Percentiles rank a stretch among this genome's conserved stretches.
Evolutionary conservation across 2,329 filamentous ascomycete species (phyloP).

Genomic region (Nigrospora sphaerica): DNA sequence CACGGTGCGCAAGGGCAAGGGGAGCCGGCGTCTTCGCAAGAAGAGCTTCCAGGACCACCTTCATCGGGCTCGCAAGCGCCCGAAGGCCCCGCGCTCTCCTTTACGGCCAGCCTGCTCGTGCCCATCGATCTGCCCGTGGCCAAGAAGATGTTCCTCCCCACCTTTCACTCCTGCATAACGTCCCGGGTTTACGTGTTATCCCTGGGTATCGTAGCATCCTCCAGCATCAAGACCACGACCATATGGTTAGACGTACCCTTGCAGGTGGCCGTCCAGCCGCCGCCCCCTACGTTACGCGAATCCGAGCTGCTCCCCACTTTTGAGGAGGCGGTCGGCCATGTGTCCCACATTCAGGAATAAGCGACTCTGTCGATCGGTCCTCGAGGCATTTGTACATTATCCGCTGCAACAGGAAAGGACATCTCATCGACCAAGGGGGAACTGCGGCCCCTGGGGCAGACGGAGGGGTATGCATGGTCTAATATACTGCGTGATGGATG

Average conservation of each 20-base stretch:
- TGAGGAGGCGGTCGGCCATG: constrained; percentile 37
- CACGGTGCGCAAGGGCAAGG: constrained; percentile 27
- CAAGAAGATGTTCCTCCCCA: constrained; percentile 45
- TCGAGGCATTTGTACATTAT: neutral
- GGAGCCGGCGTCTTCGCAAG: constrained; percentile 18
- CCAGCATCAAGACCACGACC: constrained; percentile 32
- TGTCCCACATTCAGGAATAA: constrained; percentile 7
- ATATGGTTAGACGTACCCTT: constrained; percentile 40
- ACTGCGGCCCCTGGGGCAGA: too few relatives aligned
- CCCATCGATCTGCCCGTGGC: constrained; percentile 39
- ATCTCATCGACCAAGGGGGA: too few relatives aligned
- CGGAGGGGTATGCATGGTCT: too few relatives aligned
- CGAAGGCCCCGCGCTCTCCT: constrained; percentile 21
- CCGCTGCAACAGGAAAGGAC: too few relatives aligned
- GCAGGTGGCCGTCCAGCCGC: constrained; percentile 38
- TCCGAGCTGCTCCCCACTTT: constrained; percentile 39
- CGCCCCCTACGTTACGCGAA: constrained; percentile 13
- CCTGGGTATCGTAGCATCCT: constrained; percentile 30
- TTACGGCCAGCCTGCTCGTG: constrained; percentile 35
- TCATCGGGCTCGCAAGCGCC: constrained; percentile 32
- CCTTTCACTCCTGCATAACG: constrained; percentile 51
- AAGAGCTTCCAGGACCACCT: neutral
- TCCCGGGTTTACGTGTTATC: constrained; percentile 46
- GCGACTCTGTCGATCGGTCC: neutral
- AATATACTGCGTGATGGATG: too few relatives aligned